Percentiles rank a stretch among this genome's conserved stretches.
Conservation (phyloP, 2,329 filamentous ascomycete species). For the Albophoma yamanashiensis region DNA sequence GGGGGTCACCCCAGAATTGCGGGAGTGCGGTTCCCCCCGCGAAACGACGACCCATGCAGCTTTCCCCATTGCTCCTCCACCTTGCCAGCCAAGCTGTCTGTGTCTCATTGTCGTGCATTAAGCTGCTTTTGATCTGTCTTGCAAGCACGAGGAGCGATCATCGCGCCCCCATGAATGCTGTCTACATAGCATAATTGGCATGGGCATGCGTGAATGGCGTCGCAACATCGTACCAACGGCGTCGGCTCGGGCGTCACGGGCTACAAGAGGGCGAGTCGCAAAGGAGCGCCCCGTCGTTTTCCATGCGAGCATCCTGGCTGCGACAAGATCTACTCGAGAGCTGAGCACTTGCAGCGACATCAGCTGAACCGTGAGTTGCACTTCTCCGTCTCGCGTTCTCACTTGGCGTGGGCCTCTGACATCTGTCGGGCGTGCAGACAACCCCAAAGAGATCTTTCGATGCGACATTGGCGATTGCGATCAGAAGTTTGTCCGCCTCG, state of each 20-base stretch:
- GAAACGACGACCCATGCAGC: slow-evolving; percentile 1
- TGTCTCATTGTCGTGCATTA: not conserved
- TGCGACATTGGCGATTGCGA: slow-evolving; percentile 68
- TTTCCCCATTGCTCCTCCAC: not conserved
- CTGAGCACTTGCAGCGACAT: slow-evolving; percentile 72
- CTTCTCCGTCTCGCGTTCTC: slow-evolving; percentile 3
- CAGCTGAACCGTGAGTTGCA: slow-evolving; percentile 64
- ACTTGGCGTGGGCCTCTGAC: slow-evolving; percentile 3
- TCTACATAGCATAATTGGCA: not conserved
- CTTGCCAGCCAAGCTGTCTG: not conserved
- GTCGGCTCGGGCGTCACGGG: slow-evolving; percentile 7
- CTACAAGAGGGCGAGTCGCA: slow-evolving; percentile 42
- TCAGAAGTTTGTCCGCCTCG: slow-evolving; percentile 68
- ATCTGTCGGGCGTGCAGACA: slow-evolving; percentile 39
- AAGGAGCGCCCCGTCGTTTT: slow-evolving; percentile 40
- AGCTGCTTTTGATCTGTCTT: not conserved
- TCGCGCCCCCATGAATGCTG: not conserved
- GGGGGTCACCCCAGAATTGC: slow-evolving; percentile 8
- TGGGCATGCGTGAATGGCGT: slow-evolving; percentile 10
- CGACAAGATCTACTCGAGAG: slow-evolving; percentile 69
- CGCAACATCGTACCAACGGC: slow-evolving; percentile 7
- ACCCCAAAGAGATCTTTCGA: slow-evolving; percentile 67
- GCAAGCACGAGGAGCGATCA: not conserved
- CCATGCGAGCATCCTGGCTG: slow-evolving; percentile 60
- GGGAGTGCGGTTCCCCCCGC: slow-evolving; percentile 6